Evolutionary conservation across 441 rosid species (phyloP).

Genomic region (Populus trichocarpa): DNA sequence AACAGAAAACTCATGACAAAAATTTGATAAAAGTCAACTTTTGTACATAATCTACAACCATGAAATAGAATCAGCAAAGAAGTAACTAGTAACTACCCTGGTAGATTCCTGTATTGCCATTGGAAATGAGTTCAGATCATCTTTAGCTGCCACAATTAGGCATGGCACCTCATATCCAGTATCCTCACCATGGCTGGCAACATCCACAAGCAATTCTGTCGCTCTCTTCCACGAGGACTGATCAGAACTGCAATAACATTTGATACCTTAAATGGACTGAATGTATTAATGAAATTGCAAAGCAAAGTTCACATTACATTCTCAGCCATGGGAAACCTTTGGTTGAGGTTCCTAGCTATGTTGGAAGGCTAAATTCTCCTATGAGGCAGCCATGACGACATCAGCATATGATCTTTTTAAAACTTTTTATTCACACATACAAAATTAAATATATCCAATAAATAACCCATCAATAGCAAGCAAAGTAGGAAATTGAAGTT

Average conservation of each 20-base stretch:
- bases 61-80: background rate
- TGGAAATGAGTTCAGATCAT: conserved; percentile 77
- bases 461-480: background rate
- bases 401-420: background rate
- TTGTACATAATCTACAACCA: background rate
- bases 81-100: conserved; percentile 45
- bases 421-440: background rate
- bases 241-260: conserved; percentile 50
- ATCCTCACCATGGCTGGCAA: conserved; percentile 81
- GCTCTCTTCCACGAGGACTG: conserved; percentile 83
- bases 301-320: background rate
- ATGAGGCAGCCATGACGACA: background rate
- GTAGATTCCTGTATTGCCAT: conserved; percentile 83
- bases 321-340: background rate
- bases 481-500: background rate
- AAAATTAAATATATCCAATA: background rate
- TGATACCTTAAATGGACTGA: background rate
- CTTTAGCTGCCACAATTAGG: conserved; percentile 90
- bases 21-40: background rate
- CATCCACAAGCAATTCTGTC: conserved; percentile 80
- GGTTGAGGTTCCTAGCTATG: background rate
- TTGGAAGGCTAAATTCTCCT: background rate
- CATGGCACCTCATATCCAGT: conserved; percentile 95
- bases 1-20: background rate
- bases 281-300: background rate